These are phyloP conservation scores for Pestalotiopsis sp. DNA, from an alignment of 2,329 filamentous ascomycete genomes.

Conservation along the genomic window DNA sequence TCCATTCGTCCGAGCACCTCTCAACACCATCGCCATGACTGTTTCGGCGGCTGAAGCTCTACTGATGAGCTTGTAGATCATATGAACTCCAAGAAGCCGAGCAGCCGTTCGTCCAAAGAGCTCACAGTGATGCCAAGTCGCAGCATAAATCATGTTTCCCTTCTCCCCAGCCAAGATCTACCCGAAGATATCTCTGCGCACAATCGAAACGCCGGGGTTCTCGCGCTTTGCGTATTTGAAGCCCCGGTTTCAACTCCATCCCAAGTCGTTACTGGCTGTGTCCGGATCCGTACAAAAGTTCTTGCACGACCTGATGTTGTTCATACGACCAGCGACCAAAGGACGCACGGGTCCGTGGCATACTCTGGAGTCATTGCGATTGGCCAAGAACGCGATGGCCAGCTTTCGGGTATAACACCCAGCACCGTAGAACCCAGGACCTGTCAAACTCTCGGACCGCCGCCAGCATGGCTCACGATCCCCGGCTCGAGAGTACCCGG, in stretches of 20 bases:
- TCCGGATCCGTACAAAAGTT: background rate
- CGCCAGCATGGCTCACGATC: background rate
- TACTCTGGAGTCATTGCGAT: background rate
- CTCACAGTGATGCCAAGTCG: background rate
- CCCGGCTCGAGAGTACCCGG: background rate
- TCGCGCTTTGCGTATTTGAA: background rate
- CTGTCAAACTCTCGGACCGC: slow-evolving; percentile 1
- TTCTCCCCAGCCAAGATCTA: background rate
- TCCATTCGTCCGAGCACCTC: background rate
- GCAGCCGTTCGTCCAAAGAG: background rate
- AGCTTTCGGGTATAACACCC: background rate
- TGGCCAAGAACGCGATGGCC: background rate
- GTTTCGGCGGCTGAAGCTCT: background rate
- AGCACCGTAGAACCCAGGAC: background rate
- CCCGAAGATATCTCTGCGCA: background rate
- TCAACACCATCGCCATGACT: background rate
- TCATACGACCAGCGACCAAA: background rate
- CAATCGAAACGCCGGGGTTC: slow-evolving; percentile 2
- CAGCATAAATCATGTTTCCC: background rate
- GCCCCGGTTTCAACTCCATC: background rate
- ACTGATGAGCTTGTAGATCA: background rate
- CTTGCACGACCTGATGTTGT: background rate
- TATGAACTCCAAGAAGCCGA: background rate
- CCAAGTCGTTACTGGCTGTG: background rate
- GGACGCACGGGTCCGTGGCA: background rate